phyloP scores from a whole-genome alignment of 2,329 filamentous ascomycete genomes.

The Pyricularia sp. region DNA sequence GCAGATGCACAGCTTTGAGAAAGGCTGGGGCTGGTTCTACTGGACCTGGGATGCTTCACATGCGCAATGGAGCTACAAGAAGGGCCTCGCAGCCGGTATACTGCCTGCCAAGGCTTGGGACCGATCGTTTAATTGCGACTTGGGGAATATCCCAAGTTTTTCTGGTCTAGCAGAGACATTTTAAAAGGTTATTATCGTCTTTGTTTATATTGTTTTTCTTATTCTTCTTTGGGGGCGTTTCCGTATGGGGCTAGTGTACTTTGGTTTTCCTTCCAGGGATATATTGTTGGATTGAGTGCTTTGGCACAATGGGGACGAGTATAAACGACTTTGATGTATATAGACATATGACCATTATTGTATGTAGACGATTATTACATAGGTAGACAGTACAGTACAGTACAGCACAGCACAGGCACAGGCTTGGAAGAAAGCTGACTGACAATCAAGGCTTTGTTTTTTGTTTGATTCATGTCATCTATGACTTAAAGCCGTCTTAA shows the following conservation, averaged over 20 bases:
- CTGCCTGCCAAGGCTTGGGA: constrained; percentile 64
- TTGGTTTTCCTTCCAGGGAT: background rate
- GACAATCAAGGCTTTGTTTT: background rate
- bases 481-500: background rate
- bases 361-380: background rate
- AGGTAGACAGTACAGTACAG: background rate
- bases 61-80: constrained; percentile 87
- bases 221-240: background rate
- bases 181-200: constrained; percentile 11
- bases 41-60: constrained; percentile 58
- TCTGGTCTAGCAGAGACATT: constrained; percentile 37
- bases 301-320: background rate
- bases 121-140: constrained; percentile 55
- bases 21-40: constrained; percentile 96
- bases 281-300: background rate
- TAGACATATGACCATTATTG: background rate
- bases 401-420: too few relatives aligned
- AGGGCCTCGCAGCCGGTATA: constrained; percentile 63
- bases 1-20: constrained; percentile 90
- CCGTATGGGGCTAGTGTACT: background rate
- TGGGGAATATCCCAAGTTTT: constrained; percentile 39
- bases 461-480: background rate
- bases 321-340: background rate
- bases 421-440: background rate
- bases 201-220: background rate